These are phyloP conservation scores for Penicillium oxalicum DNA, from an alignment of 2,329 filamentous ascomycete genomes.

Conservation along the genomic window DNA sequence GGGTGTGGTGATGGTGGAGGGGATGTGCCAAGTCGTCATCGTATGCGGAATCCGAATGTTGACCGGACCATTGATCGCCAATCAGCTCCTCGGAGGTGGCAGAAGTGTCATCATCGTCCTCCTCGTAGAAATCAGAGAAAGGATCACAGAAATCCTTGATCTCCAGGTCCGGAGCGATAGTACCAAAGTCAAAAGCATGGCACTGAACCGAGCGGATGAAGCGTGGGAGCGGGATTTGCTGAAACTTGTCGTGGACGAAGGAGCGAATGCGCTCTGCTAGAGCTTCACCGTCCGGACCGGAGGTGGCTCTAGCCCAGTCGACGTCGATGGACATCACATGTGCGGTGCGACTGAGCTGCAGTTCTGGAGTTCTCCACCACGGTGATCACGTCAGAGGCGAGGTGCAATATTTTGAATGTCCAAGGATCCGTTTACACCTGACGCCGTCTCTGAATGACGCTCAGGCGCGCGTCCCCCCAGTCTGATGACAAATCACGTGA, in stretches of 20 bases:
- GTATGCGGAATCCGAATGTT: constrained; percentile 20
- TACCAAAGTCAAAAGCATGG: constrained; percentile 88
- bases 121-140: constrained; percentile 92
- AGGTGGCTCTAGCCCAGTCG: constrained; percentile 89
- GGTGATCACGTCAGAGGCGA: too few relatives aligned
- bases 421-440: too few relatives aligned
- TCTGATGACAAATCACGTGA: too few relatives aligned
- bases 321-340: constrained; percentile 89
- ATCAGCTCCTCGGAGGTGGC: constrained; percentile 32
- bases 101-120: constrained; percentile 50
- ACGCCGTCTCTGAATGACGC: too few relatives aligned
- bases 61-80: constrained; percentile 21
- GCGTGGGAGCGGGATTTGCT: constrained; percentile 80
- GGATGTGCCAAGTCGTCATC: constrained; percentile 26
- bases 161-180: constrained; percentile 73
- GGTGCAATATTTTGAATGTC: too few relatives aligned
- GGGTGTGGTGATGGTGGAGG: constrained; percentile 9
- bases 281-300: constrained; percentile 76
- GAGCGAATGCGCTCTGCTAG: constrained; percentile 81
- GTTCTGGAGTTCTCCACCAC: not conserved
- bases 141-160: constrained; percentile 97
- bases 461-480: too few relatives aligned
- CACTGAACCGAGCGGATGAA: constrained; percentile 97
- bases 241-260: constrained; percentile 95
- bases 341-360: constrained; percentile 9